Base-by-base conservation (phyloP, 164 flowering plant species). In the Saururus chinensis region DNA sequence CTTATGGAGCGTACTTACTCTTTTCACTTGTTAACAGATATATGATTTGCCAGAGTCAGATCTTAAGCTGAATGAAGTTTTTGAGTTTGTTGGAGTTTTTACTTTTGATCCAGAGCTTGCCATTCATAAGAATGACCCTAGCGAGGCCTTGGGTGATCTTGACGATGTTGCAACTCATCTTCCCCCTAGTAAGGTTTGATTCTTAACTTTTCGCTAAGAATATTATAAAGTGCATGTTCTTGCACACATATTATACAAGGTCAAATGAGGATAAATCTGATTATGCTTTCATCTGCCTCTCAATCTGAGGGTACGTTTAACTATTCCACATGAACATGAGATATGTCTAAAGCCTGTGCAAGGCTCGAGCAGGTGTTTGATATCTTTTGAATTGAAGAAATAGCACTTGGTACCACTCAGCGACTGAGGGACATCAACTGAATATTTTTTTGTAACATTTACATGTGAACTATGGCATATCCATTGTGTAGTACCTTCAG, bases 1-100 rank as follows among this genome's bases (percentile, higher is more conserved):
- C 40, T 10, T 60, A 14, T 60, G 7, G 19, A 17, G 11, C 41
- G 23, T 42, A n/a, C 30, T 60, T 48, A 42, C 30, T 26, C 9
- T 4, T 37, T 19, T 58, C 37, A 7, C 40, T 40, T 58, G 21
- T 5, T 49, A 20, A 70, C 89, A 93, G 98, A 70, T 90, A 59
- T 93, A 93, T 75, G 96, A 93, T 72, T 52, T 78, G 51, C 80
- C 77, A 12, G 96, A 93, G 73, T 73, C 85, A 64, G 96, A 88
- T 40, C 62, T 86, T 66, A 88, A 88, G 78, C 80, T 93, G 55
- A 89, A 93, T 78, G 97, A 93, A 26, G 77, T 88, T 67, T 78
- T 84, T 81, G 98, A 93, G 79, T 93, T 93, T 71, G 65, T 93
- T 76, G 97, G 98, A 26, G 80, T 93, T 68, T 73, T 86, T 64